Conservation (phyloP, 805 yeast species). For the Yarrowia sp. region DNA sequence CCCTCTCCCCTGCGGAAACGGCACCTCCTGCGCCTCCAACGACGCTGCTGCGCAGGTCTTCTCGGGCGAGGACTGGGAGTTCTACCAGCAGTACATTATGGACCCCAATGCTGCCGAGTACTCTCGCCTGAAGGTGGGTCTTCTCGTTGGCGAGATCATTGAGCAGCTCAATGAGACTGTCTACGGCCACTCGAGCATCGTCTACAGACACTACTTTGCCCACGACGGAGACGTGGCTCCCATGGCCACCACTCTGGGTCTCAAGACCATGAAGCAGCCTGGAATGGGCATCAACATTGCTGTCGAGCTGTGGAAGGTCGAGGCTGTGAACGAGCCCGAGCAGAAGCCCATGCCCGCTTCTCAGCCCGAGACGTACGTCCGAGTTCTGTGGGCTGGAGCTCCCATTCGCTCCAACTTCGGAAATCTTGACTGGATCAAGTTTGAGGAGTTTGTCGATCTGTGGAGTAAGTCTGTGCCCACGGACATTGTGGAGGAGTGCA, state of each 20-base stretch:
- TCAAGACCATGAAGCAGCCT: constrained; percentile 40
- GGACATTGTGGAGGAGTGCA: not conserved
- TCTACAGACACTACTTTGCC: constrained; percentile 45
- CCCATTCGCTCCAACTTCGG: constrained; percentile 28
- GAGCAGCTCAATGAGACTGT: constrained; percentile 37
- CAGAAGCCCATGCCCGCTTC: not conserved
- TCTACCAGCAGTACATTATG: constrained; percentile 35
- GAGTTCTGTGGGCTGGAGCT: constrained; percentile 41
- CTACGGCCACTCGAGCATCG: constrained; percentile 35
- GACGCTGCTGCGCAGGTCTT: constrained; percentile 43
- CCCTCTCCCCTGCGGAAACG: constrained; percentile 40
- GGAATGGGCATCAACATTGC: constrained; percentile 11
- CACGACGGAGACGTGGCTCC: constrained; percentile 45
- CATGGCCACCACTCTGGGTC: constrained; percentile 41
- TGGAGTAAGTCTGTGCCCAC: constrained; percentile 3
- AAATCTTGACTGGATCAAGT: constrained; percentile 24
- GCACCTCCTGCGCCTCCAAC: constrained; percentile 35
- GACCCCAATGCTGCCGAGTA: constrained; percentile 39
- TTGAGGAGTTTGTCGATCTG: constrained; percentile 22
- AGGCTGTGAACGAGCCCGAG: not conserved
- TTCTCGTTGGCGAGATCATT: constrained; percentile 42
- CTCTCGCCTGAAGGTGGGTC: constrained; percentile 41
- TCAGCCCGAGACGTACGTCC: not conserved
- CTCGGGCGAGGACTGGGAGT: constrained; percentile 47
- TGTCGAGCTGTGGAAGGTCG: constrained; percentile 2